A percentile compares a stretch with the other conserved stretches of the same genome.
Evolutionary conservation across 257 asterid genomes (phyloP).

Genomic region (Fraxinus cuspidata): DNA sequence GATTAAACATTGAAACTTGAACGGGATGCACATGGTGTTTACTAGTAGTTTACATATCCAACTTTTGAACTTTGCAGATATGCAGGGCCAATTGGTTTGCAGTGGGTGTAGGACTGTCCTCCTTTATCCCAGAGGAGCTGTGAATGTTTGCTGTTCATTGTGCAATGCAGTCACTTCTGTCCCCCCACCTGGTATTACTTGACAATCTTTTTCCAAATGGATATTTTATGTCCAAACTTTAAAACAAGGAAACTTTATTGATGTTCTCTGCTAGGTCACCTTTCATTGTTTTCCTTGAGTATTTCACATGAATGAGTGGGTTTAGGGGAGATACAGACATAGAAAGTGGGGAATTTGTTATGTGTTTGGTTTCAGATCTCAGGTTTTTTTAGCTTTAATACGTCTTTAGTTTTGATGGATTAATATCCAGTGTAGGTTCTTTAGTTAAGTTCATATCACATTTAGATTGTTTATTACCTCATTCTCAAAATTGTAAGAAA

Average conservation of each 20-base stretch:
- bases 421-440: background rate
- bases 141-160: constrained; percentile 81
- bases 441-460: background rate
- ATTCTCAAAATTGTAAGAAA: background rate
- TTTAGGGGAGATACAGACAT: background rate
- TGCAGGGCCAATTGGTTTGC: constrained; percentile 91
- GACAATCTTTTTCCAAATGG: background rate
- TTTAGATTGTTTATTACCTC: background rate
- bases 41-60: background rate
- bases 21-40: background rate
- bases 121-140: constrained; percentile 85
- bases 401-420: background rate
- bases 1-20: background rate
- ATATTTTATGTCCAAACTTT: background rate
- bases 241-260: background rate
- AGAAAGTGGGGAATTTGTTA: background rate
- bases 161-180: constrained; percentile 75
- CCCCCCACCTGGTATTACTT: constrained; percentile 65
- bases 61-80: constrained; percentile 37
- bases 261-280: background rate
- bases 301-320: background rate
- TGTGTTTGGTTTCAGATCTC: background rate
- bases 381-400: background rate
- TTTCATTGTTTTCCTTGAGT: background rate
- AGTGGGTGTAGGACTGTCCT: constrained; percentile 82